Percentiles rank a stretch among this genome's conserved stretches.
These are phyloP conservation scores for Metschnikowia amazonensis DNA, from an alignment of 805 yeast species.

Conservation along the genomic window DNA sequence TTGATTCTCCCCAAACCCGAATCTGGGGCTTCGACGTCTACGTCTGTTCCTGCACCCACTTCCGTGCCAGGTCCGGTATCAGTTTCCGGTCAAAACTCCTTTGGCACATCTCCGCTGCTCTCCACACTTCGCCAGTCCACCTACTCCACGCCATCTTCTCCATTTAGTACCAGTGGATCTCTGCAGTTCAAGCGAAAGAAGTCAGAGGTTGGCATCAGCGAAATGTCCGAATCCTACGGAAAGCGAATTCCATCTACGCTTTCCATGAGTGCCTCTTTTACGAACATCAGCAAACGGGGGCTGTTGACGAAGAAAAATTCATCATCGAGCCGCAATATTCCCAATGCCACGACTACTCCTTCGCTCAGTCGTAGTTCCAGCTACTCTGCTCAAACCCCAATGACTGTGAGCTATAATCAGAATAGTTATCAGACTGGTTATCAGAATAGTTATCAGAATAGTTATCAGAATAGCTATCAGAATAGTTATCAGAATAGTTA, in stretches of 20 bases:
- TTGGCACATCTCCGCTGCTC: constrained; percentile 1
- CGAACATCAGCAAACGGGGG: constrained; percentile 13
- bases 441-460: too few species aligned
- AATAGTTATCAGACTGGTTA: too few species aligned
- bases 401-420: not conserved
- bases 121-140: not conserved
- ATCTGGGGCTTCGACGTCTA: not conserved
- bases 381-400: constrained; percentile 6
- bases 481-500: too few species aligned
- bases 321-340: constrained; percentile 4
- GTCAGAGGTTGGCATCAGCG: constrained; percentile 32
- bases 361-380: constrained; percentile 4
- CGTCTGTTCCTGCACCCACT: constrained; percentile 4
- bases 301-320: constrained; percentile 12
- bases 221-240: constrained; percentile 20
- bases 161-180: constrained; percentile 17
- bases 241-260: constrained; percentile 18
- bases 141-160: constrained; percentile 16
- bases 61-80: constrained; percentile 2
- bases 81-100: constrained; percentile 1
- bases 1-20: constrained; percentile 40
- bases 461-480: too few species aligned
- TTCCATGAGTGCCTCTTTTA: constrained; percentile 14
- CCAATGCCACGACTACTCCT: not conserved
- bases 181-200: constrained; percentile 42